These are phyloP conservation scores for Aspergillus pseudonomiae DNA, from an alignment of 2,329 filamentous ascomycete genomes.

Conservation along the genomic window DNA sequence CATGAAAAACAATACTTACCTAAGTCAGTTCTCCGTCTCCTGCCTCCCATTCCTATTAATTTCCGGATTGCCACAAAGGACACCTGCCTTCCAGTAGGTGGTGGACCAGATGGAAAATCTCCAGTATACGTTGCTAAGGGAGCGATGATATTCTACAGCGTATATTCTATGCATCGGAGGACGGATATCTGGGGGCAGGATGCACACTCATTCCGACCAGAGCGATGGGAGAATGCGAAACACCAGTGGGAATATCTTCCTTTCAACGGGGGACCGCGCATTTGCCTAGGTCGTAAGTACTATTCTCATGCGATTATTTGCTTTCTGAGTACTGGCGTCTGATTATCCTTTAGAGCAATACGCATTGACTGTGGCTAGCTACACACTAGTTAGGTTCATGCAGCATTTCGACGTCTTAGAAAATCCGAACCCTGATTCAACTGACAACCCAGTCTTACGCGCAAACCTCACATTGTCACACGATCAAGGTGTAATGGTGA, in stretches of 20 bases:
- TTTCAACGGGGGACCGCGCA: constrained; percentile 3
- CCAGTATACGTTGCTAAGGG: not conserved
- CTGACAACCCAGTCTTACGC: not conserved
- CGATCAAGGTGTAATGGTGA: not conserved
- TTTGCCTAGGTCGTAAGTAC: not conserved
- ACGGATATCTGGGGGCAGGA: not conserved
- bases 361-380: not conserved
- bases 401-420: not conserved
- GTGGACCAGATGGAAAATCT: not conserved
- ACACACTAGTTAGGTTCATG: not conserved
- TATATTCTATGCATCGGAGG: not conserved
- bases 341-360: too few species aligned
- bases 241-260: constrained; percentile 2
- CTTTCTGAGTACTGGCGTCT: too few species aligned
- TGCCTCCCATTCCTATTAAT: not conserved
- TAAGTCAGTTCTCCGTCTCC: not conserved
- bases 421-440: not conserved
- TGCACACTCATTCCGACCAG: constrained; percentile 1
- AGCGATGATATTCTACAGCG: not conserved
- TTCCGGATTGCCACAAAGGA: not conserved
- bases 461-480: not conserved
- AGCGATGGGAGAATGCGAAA: not conserved
- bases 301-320: too few species aligned
- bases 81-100: not conserved
- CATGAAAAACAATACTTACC: not conserved